Percentiles rank a stretch among this genome's conserved stretches.
Evolutionary conservation across 148 eudicot genomes (phyloP).

Genomic region (Persicaria maculosa): DNA sequence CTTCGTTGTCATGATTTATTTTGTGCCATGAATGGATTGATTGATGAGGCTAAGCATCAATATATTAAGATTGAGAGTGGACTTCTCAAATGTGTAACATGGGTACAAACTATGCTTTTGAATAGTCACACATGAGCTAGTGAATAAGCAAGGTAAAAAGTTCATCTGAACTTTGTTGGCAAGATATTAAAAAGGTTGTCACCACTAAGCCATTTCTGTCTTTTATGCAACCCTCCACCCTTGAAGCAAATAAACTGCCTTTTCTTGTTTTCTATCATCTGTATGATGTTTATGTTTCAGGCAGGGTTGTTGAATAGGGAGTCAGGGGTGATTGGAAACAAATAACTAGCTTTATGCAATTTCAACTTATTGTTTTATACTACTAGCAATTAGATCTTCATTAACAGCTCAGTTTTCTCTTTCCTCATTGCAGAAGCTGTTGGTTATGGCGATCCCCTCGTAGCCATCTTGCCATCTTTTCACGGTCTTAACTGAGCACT

Average conservation of each 20-base stretch:
- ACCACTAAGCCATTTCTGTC: too few species aligned
- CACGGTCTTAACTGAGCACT: conserved; percentile 17
- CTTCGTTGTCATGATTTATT: not conserved
- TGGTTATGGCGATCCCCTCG: conserved; percentile 78
- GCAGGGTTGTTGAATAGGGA: too few species aligned
- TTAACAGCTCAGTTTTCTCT: not conserved
- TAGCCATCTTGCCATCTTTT: conserved; percentile 71
- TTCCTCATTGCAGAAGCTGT: conserved; percentile 51
- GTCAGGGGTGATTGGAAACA: not conserved
- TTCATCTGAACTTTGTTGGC: too few species aligned
- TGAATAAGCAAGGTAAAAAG: too few species aligned
- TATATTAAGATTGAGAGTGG: not conserved
- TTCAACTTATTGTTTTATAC: not conserved
- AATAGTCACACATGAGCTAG: not conserved
- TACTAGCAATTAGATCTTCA: not conserved
- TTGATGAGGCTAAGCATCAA: not conserved
- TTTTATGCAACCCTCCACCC: too few species aligned
- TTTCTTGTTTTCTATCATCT: too few species aligned
- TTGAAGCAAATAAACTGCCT: too few species aligned
- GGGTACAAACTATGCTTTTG: not conserved
- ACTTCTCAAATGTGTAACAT: too few species aligned
- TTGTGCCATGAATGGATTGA: not conserved
- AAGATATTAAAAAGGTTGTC: too few species aligned
- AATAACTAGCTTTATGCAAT: not conserved
- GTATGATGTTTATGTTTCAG: too few species aligned